Evolutionary conservation across 306 rosid species (phyloP).

Genomic region (Dalbergia cochinchinensis): DNA sequence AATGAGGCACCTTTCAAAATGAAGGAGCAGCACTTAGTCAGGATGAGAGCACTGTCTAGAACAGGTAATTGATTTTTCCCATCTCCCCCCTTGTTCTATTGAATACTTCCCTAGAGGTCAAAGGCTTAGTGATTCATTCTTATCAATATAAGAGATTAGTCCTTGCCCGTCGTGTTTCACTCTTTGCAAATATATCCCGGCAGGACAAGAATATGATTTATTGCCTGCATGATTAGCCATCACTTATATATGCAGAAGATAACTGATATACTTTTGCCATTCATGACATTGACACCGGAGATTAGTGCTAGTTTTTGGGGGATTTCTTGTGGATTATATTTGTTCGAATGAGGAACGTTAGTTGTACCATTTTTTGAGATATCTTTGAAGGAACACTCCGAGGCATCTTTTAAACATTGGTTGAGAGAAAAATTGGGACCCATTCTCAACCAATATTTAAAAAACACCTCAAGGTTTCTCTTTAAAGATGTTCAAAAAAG

Average conservation of each 20-base stretch:
- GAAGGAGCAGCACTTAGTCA: constrained; percentile 68
- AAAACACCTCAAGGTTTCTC: no score
- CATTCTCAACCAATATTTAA: no score
- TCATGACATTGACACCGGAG: not conserved
- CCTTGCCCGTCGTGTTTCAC: constrained; percentile 11
- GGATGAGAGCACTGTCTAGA: constrained; percentile 68
- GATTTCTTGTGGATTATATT: not conserved
- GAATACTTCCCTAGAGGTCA: not conserved
- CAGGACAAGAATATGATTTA: no score
- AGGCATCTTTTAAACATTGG: no score
- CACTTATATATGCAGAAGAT: no score
- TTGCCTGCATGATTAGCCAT: no score
- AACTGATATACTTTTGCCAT: no score
- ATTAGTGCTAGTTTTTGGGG: not conserved
- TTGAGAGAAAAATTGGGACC: no score
- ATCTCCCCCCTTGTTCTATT: no score
- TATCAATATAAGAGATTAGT: not conserved
- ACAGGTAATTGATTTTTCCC: constrained; percentile 55
- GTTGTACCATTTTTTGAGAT: no score
- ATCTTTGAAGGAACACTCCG: no score
- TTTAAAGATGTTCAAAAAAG: no score
- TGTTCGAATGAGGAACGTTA: not conserved
- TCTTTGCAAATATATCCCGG: not conserved
- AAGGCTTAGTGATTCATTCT: not conserved
- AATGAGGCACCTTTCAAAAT: constrained; percentile 74